Evolutionary conservation across 108 stramenopile genomes (phyloP).

Genomic region (Cyclotella distinguenda): DNA sequence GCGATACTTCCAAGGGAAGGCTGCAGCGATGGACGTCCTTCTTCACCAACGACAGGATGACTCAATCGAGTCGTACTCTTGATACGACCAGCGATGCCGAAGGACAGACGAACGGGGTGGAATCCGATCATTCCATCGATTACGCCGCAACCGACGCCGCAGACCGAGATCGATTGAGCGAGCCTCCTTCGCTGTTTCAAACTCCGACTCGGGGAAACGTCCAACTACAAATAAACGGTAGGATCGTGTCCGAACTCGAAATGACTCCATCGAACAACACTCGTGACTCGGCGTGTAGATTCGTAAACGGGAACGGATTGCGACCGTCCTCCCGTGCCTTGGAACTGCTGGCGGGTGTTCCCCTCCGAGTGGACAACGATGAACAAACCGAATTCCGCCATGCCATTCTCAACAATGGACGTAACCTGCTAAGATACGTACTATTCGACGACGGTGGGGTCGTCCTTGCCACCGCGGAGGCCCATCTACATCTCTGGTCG

Average conservation of each 20-base stretch:
- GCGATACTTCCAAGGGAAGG: neutral
- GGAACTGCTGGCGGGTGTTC: slow-evolving; percentile 3
- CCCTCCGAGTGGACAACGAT: neutral
- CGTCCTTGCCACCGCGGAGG: slow-evolving; percentile 49
- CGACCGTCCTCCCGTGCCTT: slow-evolving; percentile 26
- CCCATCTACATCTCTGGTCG: slow-evolving; percentile 68
- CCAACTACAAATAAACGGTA: slow-evolving; percentile 7
- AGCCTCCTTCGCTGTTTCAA: neutral
- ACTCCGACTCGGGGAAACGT: slow-evolving; percentile 12
- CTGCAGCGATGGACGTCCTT: slow-evolving; percentile 1
- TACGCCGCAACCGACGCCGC: neutral
- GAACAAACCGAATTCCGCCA: neutral
- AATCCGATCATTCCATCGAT: neutral
- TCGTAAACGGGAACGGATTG: slow-evolving; percentile 34
- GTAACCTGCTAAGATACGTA: slow-evolving; percentile 43
- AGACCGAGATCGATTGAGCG: neutral
- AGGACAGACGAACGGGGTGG: neutral
- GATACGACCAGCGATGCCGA: neutral
- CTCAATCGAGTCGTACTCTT: too few relatives aligned
- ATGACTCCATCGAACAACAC: slow-evolving; percentile 19
- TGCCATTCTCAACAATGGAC: slow-evolving; percentile 27
- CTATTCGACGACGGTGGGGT: slow-evolving; percentile 3
- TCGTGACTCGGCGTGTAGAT: slow-evolving; percentile 18
- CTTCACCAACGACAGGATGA: too few relatives aligned
- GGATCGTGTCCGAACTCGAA: slow-evolving; percentile 22